A percentile compares a stretch with the other conserved stretches of the same genome.
Evolutionary conservation across 345 rosid species (phyloP).

Genomic region (Citrus maxima): DNA sequence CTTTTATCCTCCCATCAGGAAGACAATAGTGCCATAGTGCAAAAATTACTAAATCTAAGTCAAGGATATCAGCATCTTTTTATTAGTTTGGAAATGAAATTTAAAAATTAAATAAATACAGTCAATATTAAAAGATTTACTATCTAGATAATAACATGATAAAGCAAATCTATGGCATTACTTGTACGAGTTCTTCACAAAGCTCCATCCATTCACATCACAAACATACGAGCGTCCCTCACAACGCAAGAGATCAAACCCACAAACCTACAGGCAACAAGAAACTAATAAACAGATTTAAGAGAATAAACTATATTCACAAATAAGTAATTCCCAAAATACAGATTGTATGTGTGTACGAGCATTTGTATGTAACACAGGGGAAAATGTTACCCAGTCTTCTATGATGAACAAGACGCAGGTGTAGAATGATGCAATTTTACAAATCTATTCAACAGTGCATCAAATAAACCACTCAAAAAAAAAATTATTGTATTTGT

Average conservation of each 20-base stretch:
- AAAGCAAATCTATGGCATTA: conserved; percentile 30
- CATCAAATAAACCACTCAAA: neutral
- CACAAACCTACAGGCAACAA: conserved; percentile 74
- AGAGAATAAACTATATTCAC: conserved; percentile 4
- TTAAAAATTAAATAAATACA: neutral
- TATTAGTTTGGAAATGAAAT: too few species aligned
- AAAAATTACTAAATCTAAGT: neutral
- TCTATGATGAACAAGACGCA: neutral
- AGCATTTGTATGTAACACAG: too few species aligned
- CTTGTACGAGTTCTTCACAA: conserved; percentile 98
- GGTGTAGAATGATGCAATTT: neutral
- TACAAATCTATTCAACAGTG: neutral
- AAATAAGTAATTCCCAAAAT: neutral
- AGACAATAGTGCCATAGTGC: too few species aligned
- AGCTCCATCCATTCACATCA: conserved; percentile 99
- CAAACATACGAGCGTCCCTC: conserved; percentile 97
- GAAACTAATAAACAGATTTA: neutral
- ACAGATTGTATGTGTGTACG: neutral
- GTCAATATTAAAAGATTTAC: neutral
- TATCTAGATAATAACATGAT: neutral
- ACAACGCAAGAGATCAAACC: conserved; percentile 95
- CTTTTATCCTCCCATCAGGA: neutral
- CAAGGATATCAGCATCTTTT: neutral
- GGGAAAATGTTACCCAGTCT: neutral
- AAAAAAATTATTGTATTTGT: neutral